Base-by-base conservation (phyloP, 441 rosid genomes). In the Eruca vesicaria region DNA sequence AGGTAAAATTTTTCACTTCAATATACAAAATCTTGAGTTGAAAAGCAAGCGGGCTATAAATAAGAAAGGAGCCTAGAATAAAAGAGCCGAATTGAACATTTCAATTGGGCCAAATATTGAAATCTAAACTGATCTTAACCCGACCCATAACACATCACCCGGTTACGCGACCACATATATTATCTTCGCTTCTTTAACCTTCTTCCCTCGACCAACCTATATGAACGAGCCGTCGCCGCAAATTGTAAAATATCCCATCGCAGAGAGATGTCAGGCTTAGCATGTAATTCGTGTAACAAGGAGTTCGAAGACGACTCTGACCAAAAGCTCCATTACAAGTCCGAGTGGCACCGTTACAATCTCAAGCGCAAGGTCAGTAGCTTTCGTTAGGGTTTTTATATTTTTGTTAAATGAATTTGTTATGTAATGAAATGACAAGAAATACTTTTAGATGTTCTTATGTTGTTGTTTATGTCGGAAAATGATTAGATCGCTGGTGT, bases 271-370 rank as follows among this genome's bases (percentile, higher is more conserved):
- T 78, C 87, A 61, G 91, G 85, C 18, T 78, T 93, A 64, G 89
- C 94, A 2, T 94, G 98, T 82, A 95, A 91, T 87, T 77, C 99
- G 2, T 95, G 99, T 79, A 95, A 93, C 85, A 86, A 79, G 66
- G 97, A 92, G 71, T 91, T 95, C 81, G 29, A 68, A 1, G 89
- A 87, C 78, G 95, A 91, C 70, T 81, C 85, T 11, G 93, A 92
- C 52, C 98, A 91, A 69, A 92, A 85, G 80, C 77, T 85, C 66
- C 99, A 93, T 79, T 91, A 88, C 92, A 95, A 86, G 81, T 93
- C 98, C 68, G 99, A 95, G 56, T 95, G 97, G 99, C 98, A 95
- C 84, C 95, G 96, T 72, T 95, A 95, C 89, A 93, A 91, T 82
- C 91, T 92, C 82, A 95, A 95, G 78, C 99, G 97, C 88, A 92